A percentile compares a stretch with the other conserved stretches of the same genome.
These are phyloP conservation scores for Boletus speciosus DNA, from an alignment of 768 basidiomycete species.

Conservation along the genomic window DNA sequence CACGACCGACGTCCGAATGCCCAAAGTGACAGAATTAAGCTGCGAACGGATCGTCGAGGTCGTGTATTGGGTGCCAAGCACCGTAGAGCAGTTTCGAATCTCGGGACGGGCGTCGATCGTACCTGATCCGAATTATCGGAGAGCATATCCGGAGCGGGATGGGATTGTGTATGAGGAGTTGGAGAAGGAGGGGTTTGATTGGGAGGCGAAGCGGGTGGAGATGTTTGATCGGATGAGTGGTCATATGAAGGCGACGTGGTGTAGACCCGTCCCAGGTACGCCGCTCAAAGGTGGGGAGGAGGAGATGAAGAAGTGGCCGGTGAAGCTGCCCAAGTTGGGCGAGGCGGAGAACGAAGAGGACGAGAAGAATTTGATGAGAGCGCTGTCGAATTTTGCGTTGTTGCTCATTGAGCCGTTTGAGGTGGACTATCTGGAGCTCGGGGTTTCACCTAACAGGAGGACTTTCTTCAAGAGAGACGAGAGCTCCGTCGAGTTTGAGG, in stretches of 20 bases:
- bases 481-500: slow-evolving; percentile 46
- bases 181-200: slow-evolving; percentile 38
- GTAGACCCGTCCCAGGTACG: slow-evolving; percentile 62
- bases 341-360: slow-evolving; percentile 43
- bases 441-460: slow-evolving; percentile 53
- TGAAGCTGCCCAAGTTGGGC: slow-evolving; percentile 45
- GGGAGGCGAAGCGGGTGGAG: slow-evolving; percentile 62
- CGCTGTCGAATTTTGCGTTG: slow-evolving; percentile 67
- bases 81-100: slow-evolving; percentile 73
- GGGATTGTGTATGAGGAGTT: slow-evolving; percentile 35
- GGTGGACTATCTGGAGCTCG: slow-evolving; percentile 68
- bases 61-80: slow-evolving; percentile 70
- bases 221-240: slow-evolving; percentile 58
- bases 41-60: slow-evolving; percentile 46
- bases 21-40: slow-evolving; percentile 61
- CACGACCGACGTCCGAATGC: slow-evolving; percentile 70
- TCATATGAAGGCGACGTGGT: slow-evolving; percentile 70
- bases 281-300: slow-evolving; percentile 49
- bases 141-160: slow-evolving; percentile 20
- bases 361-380: slow-evolving; percentile 46
- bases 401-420: slow-evolving; percentile 66
- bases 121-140: slow-evolving; percentile 42
- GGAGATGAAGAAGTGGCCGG: slow-evolving; percentile 62
- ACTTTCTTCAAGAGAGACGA: slow-evolving; percentile 47
- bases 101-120: slow-evolving; percentile 54